These are phyloP conservation scores for Periconia digitata DNA, from an alignment of 2,329 filamentous ascomycete genomes.

Conservation along the genomic window DNA sequence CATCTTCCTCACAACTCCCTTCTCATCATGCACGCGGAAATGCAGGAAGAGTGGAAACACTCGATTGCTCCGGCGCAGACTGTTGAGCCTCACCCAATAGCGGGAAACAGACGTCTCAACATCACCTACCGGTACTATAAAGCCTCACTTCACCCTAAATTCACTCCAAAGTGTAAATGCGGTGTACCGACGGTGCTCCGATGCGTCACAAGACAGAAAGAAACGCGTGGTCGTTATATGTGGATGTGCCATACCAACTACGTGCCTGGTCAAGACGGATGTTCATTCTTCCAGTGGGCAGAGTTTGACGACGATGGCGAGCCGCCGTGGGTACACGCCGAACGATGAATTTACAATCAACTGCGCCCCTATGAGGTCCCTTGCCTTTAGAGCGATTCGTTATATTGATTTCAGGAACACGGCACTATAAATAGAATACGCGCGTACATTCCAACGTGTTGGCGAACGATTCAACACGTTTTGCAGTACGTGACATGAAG, in stretches of 20 bases:
- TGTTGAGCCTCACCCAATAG: conserved; percentile 82
- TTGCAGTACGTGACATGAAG: too few species aligned
- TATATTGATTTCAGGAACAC: too few species aligned
- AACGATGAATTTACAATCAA: too few species aligned
- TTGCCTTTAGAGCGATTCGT: too few species aligned
- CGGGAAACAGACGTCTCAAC: conserved; percentile 82
- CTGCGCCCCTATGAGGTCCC: too few species aligned
- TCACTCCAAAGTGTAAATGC: conserved; percentile 79
- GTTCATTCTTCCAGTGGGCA: conserved; percentile 35
- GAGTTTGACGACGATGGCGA: conserved; percentile 69
- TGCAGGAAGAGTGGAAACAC: conserved; percentile 98
- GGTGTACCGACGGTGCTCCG: conserved; percentile 68
- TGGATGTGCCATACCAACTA: conserved; percentile 89
- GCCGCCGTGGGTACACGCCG: conserved; percentile 59
- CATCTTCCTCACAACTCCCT: conserved; percentile 94
- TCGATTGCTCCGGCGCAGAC: conserved; percentile 72
- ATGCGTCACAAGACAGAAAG: conserved; percentile 76
- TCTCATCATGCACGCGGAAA: conserved; percentile 94
- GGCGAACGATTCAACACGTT: too few species aligned
- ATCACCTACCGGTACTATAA: conserved; percentile 92
- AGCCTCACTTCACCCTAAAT: conserved; percentile 70
- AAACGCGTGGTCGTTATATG: conserved; percentile 79
- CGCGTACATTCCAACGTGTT: too few species aligned
- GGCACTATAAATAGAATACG: too few species aligned
- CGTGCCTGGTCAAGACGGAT: conserved; percentile 61